phyloP scores from a whole-genome alignment of 2,329 filamentous ascomycete species.

The Calonectria multiphialidica region DNA sequence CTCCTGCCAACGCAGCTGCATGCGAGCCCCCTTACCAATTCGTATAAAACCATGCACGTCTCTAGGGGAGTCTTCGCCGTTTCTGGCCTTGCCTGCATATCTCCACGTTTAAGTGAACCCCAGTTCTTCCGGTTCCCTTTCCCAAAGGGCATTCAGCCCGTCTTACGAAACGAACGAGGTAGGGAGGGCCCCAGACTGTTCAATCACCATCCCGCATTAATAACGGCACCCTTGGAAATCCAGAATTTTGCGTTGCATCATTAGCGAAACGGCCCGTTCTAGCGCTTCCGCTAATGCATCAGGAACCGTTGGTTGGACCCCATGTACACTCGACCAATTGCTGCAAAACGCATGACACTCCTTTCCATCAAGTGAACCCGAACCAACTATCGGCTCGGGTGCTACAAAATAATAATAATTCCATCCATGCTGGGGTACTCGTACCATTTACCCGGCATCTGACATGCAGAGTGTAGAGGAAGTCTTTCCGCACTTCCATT shows the following conservation, averaged over 20 bases:
- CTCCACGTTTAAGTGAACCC: not conserved
- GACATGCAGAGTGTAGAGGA: not conserved
- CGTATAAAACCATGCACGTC: not conserved
- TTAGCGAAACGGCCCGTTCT: not conserved
- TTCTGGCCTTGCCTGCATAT: not conserved
- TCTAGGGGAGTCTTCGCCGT: too few relatives aligned
- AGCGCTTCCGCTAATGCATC: not conserved
- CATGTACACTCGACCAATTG: not conserved
- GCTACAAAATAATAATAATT: not conserved
- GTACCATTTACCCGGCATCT: not conserved
- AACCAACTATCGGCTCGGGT: not conserved
- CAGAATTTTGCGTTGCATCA: not conserved
- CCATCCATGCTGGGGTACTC: not conserved
- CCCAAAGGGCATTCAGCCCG: not conserved
- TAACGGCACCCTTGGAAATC: not conserved
- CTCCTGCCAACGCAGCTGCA: not conserved
- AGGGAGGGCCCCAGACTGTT: not conserved
- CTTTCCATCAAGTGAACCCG: not conserved
- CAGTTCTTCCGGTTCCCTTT: not conserved
- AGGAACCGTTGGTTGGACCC: not conserved
- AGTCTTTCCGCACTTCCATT: not conserved
- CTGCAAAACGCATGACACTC: not conserved
- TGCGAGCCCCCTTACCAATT: not conserved
- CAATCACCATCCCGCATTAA: not conserved
- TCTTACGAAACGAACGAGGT: not conserved